A percentile compares a stretch with the other conserved stretches of the same genome.
These are phyloP conservation scores for Fraxinus velutina DNA, from an alignment of 305 asterid species.

Conservation along the genomic window DNA sequence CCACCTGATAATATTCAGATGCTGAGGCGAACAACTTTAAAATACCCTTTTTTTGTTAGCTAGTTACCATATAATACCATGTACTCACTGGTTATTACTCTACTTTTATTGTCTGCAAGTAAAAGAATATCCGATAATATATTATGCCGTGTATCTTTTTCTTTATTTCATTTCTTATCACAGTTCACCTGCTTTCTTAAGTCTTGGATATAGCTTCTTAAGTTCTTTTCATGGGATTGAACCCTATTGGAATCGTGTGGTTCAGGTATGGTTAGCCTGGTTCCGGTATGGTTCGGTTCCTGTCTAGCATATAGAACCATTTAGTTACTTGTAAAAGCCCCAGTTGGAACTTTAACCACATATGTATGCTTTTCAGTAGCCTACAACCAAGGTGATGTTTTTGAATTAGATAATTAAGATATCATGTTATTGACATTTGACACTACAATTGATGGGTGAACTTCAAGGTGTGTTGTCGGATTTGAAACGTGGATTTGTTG, in stretches of 20 bases:
- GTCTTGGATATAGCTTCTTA: neutral
- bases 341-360: neutral
- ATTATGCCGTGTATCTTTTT: neutral
- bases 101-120: neutral
- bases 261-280: neutral
- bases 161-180: neutral
- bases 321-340: neutral
- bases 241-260: neutral
- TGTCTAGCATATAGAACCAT: neutral
- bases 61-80: neutral
- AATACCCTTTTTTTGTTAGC: neutral
- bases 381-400: neutral
- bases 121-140: neutral
- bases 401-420: neutral
- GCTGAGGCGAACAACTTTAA: neutral
- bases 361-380: neutral
- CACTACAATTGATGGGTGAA: neutral
- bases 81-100: neutral
- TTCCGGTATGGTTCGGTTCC: neutral
- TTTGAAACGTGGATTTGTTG: neutral
- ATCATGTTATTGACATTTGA: neutral
- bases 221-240: neutral
- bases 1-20: neutral
- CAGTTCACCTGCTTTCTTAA: neutral
- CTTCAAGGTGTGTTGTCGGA: neutral